Conservation (phyloP, 306 rosid genomes). For the Adenanthera pavonina region DNA sequence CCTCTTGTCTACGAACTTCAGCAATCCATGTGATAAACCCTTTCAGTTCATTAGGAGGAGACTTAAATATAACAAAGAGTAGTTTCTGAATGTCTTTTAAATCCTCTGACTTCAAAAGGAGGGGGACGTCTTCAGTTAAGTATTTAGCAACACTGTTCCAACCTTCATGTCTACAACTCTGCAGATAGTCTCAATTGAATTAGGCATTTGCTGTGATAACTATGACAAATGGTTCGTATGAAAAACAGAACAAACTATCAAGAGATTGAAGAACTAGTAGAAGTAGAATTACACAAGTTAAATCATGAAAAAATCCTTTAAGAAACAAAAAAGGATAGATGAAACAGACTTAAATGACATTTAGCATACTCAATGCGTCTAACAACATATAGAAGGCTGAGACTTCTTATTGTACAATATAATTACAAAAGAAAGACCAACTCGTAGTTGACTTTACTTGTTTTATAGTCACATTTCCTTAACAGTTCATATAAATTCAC, state of each 20-base stretch:
- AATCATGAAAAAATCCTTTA: background rate
- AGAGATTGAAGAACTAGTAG: slow-evolving; percentile 8
- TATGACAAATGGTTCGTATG: slow-evolving; percentile 26
- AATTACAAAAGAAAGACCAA: background rate
- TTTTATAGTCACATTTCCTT: slow-evolving; percentile 6
- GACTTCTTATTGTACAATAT: slow-evolving; percentile 18
- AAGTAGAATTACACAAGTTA: slow-evolving; percentile 18
- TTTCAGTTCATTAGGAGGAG: slow-evolving; percentile 75
- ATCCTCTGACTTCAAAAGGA: slow-evolving; percentile 62
- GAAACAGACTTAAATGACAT: background rate
- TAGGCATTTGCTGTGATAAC: slow-evolving; percentile 21
- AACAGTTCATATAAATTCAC: slow-evolving; percentile 32
- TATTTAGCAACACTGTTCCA: slow-evolving; percentile 72
- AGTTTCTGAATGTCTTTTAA: slow-evolving; percentile 63
- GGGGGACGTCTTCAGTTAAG: slow-evolving; percentile 73
- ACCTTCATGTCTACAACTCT: slow-evolving; percentile 93
- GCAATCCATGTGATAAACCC: slow-evolving; percentile 84
- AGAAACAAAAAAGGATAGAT: background rate
- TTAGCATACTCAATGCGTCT: slow-evolving; percentile 3
- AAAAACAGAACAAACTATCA: slow-evolving; percentile 25
- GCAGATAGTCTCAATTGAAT: slow-evolving; percentile 45
- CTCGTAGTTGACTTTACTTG: slow-evolving; percentile 13
- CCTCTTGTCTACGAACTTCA: slow-evolving; percentile 93
- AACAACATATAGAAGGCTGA: slow-evolving; percentile 14
- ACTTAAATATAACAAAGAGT: slow-evolving; percentile 65